Conservation (phyloP, 225 moss, liverwort and hornwort genomes). For the Marchantia polymorpha region DNA sequence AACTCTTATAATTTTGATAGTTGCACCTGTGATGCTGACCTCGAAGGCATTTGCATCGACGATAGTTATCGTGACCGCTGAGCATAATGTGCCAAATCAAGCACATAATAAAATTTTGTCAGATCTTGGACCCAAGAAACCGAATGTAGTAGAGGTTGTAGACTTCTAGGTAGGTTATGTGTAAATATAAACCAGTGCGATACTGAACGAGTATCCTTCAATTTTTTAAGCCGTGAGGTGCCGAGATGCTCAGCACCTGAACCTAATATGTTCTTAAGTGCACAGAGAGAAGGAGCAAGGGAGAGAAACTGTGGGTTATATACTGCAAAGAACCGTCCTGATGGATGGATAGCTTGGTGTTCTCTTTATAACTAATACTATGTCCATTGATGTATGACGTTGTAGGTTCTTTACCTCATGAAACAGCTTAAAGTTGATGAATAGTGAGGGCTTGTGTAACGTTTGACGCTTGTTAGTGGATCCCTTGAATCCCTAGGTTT, state of each 20-base stretch:
- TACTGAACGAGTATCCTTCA: not conserved
- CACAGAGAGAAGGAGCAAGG: not conserved
- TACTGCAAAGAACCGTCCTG: not conserved
- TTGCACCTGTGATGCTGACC: not conserved
- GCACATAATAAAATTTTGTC: slow-evolving; percentile 11
- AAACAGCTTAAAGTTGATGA: too few relatives aligned
- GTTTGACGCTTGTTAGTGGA: too few relatives aligned
- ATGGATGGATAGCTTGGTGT: too few relatives aligned
- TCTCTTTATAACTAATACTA: too few relatives aligned
- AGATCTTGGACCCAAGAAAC: not conserved
- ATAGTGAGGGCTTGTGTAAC: too few relatives aligned
- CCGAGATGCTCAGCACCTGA: not conserved
- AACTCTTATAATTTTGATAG: not conserved
- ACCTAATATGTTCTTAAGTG: not conserved
- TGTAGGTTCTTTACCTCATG: too few relatives aligned
- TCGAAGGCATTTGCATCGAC: not conserved
- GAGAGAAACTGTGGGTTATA: not conserved
- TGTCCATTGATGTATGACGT: too few relatives aligned
- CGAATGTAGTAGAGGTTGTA: slow-evolving; percentile 3
- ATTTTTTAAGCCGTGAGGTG: too few relatives aligned
- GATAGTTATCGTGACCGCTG: not conserved
- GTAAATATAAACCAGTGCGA: slow-evolving; percentile 3
- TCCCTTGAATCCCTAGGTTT: too few relatives aligned
- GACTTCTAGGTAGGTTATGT: not conserved
- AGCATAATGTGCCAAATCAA: not conserved